Base-by-base conservation (phyloP, 1,284 basidiomycete species). In the Papiliotrema nemorosa region DNA sequence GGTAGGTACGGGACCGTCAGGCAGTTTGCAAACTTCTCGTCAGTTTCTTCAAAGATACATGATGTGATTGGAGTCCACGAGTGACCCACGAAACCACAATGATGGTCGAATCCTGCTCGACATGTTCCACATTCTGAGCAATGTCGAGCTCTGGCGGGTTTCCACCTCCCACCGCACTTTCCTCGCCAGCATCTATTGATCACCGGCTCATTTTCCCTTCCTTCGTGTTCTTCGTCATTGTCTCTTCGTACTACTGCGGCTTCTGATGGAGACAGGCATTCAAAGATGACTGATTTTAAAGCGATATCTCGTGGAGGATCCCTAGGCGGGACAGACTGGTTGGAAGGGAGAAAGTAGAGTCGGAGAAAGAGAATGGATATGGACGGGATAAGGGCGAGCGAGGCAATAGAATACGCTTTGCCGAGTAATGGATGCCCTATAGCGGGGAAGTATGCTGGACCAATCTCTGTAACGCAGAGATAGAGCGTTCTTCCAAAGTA, bases 21-120 rank as follows among this genome's bases (percentile, higher is more conserved):
- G 55, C 70, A 73, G 51, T 73, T 73, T 7, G 68, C 69, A 47
- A 73, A 68, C 67, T 72, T 53, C 9, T n/a, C n/a, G n/a, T n/a
- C n/a, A n/a, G n/a, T n/a, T n/a, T n/a, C n/a, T n/a, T 24, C 7
- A 43, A 12, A 35, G 14, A 10, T 20, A n/a, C 38, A 24, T 14
- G 9, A 39, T n/a, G 5, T 20, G 10, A 20, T 25, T 36, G 12
- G 35, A 18, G 36, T 21, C 9, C 10, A 35, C 41, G 27, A 4
- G n/a, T n/a, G 1, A 58, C 68, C 47, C 38, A 70, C 70, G 41
- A 73, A 64, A 6, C 63, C 55, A 47, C 70, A 73, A 53, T 73
- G 70, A 48, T 73, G 70, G 53, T 73, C 70, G 45, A 68, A 73
- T 3, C 64, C 70, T 3, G 52, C 58, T 24, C 72, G 58, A 54